Percentiles rank a stretch among this genome's conserved stretches.
These are phyloP conservation scores for Monosporozyma siamensis DNA, from an alignment of 805 yeast genomes.

Conservation along the genomic window DNA sequence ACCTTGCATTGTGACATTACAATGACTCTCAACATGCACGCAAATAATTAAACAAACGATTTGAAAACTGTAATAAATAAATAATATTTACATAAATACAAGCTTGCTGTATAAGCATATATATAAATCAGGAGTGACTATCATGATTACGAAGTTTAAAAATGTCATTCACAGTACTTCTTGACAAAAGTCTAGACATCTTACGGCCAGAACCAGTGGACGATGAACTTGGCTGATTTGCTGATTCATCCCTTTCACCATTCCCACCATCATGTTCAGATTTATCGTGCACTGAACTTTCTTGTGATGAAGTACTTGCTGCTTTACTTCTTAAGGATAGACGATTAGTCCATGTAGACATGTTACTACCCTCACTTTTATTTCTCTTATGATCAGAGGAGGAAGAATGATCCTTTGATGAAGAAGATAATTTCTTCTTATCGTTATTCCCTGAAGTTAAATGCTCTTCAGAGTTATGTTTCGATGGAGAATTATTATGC, in stretches of 20 bases:
- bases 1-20: no score
- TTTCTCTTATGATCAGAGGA: conserved; percentile 12
- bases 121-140: neutral
- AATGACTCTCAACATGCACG: no score
- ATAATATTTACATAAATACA: no score
- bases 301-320: conserved; percentile 5
- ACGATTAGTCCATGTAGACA: conserved; percentile 17
- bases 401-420: neutral
- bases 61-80: no score
- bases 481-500: conserved; percentile 12
- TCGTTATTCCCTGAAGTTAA: neutral
- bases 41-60: no score
- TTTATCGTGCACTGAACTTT: conserved; percentile 2
- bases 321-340: conserved; percentile 8
- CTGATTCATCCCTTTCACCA: neutral
- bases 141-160: conserved; percentile 23
- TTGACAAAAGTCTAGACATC: conserved; percentile 22
- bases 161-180: conserved; percentile 21
- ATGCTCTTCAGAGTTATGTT: conserved; percentile 3
- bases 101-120: no score
- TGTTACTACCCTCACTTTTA: conserved; percentile 14
- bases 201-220: conserved; percentile 16
- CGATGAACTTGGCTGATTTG: conserved; percentile 2
- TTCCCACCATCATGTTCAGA: neutral
- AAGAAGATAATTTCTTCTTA: neutral